phyloP scores from a whole-genome alignment of 805 yeast species.

The Wickerhamiella occidentalis region DNA sequence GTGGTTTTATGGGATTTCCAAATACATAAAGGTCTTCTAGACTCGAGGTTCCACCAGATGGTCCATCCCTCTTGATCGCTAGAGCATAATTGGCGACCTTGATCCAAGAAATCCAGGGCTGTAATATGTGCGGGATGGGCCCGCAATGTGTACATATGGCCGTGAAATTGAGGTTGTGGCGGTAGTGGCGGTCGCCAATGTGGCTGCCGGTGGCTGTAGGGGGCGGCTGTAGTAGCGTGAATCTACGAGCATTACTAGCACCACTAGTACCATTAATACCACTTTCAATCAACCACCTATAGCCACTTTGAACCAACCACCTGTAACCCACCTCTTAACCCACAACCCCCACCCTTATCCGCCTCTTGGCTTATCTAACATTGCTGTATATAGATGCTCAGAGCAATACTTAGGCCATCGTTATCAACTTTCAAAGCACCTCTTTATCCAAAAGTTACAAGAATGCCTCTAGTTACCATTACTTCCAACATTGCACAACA shows the following conservation, averaged over 20 bases:
- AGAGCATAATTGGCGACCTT: constrained; percentile 35
- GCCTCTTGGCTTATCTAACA: constrained; percentile 5
- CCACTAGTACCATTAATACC: too few species aligned
- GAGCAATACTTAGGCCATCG: constrained; percentile 8
- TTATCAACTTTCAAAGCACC: neutral
- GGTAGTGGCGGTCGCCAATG: neutral
- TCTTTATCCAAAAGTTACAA: neutral
- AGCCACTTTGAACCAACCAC: too few species aligned
- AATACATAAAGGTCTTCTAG: constrained; percentile 42
- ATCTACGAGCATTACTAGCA: too few species aligned
- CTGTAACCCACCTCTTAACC: too few species aligned
- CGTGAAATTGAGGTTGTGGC: too few species aligned
- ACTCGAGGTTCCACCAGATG: constrained; percentile 50
- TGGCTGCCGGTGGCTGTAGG: too few species aligned
- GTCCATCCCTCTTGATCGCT: constrained; percentile 54
- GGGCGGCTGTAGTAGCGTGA: too few species aligned
- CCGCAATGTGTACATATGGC: constrained; percentile 24
- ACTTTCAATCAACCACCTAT: too few species aligned
- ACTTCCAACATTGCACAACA: constrained; percentile 28
- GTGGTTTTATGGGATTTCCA: constrained; percentile 50
- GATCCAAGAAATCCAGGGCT: constrained; percentile 23
- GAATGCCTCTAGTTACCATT: constrained; percentile 26
- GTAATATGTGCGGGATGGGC: constrained; percentile 29
- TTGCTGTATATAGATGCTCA: constrained; percentile 7
- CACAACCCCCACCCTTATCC: too few species aligned